Evolutionary conservation across 1,284 basidiomycete genomes (phyloP), one percentile per base, ranked within the genome.

Genomic region (Fistulina hepatica): DNA sequence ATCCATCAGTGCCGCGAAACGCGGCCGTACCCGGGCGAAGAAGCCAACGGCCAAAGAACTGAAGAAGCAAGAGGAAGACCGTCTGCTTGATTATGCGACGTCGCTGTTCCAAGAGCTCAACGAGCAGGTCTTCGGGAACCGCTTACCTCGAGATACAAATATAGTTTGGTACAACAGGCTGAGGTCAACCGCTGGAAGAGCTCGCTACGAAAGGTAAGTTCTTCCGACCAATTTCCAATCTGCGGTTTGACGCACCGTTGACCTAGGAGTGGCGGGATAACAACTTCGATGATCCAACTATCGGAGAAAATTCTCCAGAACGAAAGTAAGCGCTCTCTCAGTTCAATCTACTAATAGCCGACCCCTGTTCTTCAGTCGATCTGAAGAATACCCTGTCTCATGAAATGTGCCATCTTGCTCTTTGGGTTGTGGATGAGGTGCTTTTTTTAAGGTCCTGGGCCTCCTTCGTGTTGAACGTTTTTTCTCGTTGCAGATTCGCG

Each of bases 341-440:
- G 2, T n/a, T n/a, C 10, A 34, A 34, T 13, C 16, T n/a, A 34
- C 21, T 2, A n/a, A 34, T 10, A 10, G 21, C 13, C 23, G 7
- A 28, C 22, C 3, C 10, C 19, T 36, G 9, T 11, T 21, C 3
- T 11, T n/a, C 40, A 86, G 81, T 81, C 39, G 73, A 83, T 17
- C 76, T 91, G 26, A 63, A 75, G 15, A 76, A 83, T 52, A 91
- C 88, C 1, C 59, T 91, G 3, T 73, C 81, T 20, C 86, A 91
- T 49, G 88, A 91, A 56, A 84, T 91, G 77, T 91, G 86, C 45
- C 88, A 90, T 56, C 59, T 91, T 20, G 85, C 85, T 5, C 76
- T 73, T 40, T 91, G 88, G 86, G 61, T 81, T 21, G 79, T 90
- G 37, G 70, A 81, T 50, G 58, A 67, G 8, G 65, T n/a, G n/a